Percentiles rank a stretch among this genome's conserved stretches.
Evolutionary conservation across 176 grass and related monocot species (phyloP).

Genomic region (Metroxylon sagu): DNA sequence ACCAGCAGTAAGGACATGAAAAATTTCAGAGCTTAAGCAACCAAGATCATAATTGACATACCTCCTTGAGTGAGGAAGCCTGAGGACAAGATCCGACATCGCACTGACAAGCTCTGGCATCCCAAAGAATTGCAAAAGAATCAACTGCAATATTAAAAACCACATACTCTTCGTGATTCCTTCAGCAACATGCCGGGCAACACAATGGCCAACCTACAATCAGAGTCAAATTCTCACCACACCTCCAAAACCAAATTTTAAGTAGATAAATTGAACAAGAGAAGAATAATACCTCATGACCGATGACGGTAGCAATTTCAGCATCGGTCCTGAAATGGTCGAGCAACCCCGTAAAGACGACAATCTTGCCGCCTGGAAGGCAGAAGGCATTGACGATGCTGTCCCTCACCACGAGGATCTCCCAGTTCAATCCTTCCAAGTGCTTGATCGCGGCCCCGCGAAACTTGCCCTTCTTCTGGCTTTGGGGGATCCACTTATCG

Average conservation of each 20-base stretch:
- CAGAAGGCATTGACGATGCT: conserved; percentile 66
- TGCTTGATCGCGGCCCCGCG: conserved; percentile 36
- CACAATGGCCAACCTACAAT: conserved; percentile 69
- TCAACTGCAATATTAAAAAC: conserved; percentile 50
- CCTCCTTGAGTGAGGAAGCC: conserved; percentile 83
- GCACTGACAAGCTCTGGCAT: conserved; percentile 79
- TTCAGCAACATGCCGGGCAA: conserved; percentile 73
- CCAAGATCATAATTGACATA: conserved; percentile 6
- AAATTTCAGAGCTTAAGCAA: no score
- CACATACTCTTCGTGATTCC: conserved; percentile 61
- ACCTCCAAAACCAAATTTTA: no score
- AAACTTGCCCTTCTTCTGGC: conserved; percentile 37
- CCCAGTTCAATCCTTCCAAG: conserved; percentile 79
- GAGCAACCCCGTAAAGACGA: conserved; percentile 78
- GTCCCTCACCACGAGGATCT: conserved; percentile 79
- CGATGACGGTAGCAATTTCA: conserved; percentile 78
- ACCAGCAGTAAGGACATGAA: no score
- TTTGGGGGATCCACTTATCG: conserved; percentile 66
- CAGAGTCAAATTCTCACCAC: background rate
- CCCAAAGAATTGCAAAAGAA: conserved; percentile 71
- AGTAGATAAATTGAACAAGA: background rate
- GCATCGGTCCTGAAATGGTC: conserved; percentile 69
- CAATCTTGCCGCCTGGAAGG: conserved; percentile 84
- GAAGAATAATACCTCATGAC: conserved; percentile 56
- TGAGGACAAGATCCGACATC: conserved; percentile 68